phyloP scores from a whole-genome alignment of 2,329 filamentous ascomycete genomes.

The Microdochium trichocladiopsis region DNA sequence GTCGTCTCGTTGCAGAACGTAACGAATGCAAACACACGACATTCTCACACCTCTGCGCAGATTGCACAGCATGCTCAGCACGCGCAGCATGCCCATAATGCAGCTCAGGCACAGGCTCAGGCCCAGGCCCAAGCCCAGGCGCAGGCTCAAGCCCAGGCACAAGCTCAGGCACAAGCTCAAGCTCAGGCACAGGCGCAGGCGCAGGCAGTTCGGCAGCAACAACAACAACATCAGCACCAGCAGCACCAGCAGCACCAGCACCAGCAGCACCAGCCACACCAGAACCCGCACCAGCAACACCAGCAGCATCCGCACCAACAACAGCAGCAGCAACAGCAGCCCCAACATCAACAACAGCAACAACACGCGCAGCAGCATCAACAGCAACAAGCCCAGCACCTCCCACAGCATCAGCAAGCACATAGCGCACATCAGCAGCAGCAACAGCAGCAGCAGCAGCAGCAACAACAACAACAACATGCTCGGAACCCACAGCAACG shows the following conservation, averaged over 20 bases:
- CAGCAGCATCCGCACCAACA: slow-evolving; percentile 19
- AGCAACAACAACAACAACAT: slow-evolving; percentile 1
- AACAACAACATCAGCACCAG: slow-evolving; percentile 20
- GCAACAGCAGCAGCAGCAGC: slow-evolving; percentile 7
- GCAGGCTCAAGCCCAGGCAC: slow-evolving; percentile 8
- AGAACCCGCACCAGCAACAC: slow-evolving; percentile 18
- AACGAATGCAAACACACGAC: slow-evolving; percentile 38
- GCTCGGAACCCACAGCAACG: neutral
- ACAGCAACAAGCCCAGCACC: slow-evolving; percentile 23
- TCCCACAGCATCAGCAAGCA: slow-evolving; percentile 17
- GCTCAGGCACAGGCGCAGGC: slow-evolving; percentile 4
- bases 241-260: slow-evolving; percentile 15
- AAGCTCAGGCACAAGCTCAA: slow-evolving; percentile 5
- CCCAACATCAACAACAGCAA: slow-evolving; percentile 21
- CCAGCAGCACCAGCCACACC: slow-evolving; percentile 9
- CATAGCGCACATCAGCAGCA: too few species aligned
- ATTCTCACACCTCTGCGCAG: slow-evolving; percentile 34
- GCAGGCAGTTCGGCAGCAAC: slow-evolving; percentile 19
- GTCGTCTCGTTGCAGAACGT: slow-evolving; percentile 42
- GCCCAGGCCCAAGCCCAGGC: slow-evolving; percentile 8
- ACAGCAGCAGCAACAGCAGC: slow-evolving; percentile 19
- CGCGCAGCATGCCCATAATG: slow-evolving; percentile 28
- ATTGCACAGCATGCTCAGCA: slow-evolving; percentile 19
- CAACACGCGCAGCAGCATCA: slow-evolving; percentile 26
- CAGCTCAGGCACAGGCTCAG: slow-evolving; percentile 9